Evolutionary conservation across 169 alveolate genomes (phyloP).

Genomic region (Prorocentrum cordatum): DNA sequence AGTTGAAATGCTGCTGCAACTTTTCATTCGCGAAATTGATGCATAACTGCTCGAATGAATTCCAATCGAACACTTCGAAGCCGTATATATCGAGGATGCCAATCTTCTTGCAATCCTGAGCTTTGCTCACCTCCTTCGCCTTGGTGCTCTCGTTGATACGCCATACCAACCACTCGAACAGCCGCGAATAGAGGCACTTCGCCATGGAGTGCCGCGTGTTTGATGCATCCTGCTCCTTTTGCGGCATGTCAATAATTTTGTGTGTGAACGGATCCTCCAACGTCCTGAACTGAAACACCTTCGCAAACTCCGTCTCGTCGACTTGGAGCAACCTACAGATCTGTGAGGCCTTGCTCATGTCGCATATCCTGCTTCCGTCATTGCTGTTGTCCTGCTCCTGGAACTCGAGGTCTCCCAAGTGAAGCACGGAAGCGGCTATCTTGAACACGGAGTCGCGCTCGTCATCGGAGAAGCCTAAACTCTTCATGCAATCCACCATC

Average conservation of each 20-base stretch:
- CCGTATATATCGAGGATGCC: slow-evolving; percentile 67
- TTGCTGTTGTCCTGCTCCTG: neutral
- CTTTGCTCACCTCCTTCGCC: neutral
- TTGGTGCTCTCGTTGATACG: slow-evolving; percentile 45
- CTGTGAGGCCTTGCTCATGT: neutral
- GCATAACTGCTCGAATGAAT: slow-evolving; percentile 96
- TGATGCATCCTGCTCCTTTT: neutral
- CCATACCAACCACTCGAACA: slow-evolving; percentile 68
- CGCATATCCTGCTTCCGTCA: slow-evolving; percentile 19
- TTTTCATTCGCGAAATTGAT: slow-evolving; percentile 98
- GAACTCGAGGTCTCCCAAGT: slow-evolving; percentile 30
- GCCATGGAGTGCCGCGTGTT: slow-evolving; percentile 68
- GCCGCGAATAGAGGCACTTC: slow-evolving; percentile 36
- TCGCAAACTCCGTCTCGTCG: neutral
- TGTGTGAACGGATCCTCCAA: slow-evolving; percentile 60
- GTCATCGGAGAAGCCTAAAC: slow-evolving; percentile 16
- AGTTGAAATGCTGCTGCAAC: slow-evolving; percentile 90
- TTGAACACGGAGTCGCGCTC: slow-evolving; percentile 20
- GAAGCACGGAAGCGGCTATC: slow-evolving; percentile 9
- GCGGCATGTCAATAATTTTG: slow-evolving; percentile 48
- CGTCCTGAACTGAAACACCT: slow-evolving; percentile 29
- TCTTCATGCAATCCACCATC: slow-evolving; percentile 16
- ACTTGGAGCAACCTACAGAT: slow-evolving; percentile 18
- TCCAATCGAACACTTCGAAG: slow-evolving; percentile 79
- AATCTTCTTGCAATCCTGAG: slow-evolving; percentile 70